Evolutionary conservation across 257 asterid species (phyloP).

Genomic region (Fraxinus excelsior): DNA sequence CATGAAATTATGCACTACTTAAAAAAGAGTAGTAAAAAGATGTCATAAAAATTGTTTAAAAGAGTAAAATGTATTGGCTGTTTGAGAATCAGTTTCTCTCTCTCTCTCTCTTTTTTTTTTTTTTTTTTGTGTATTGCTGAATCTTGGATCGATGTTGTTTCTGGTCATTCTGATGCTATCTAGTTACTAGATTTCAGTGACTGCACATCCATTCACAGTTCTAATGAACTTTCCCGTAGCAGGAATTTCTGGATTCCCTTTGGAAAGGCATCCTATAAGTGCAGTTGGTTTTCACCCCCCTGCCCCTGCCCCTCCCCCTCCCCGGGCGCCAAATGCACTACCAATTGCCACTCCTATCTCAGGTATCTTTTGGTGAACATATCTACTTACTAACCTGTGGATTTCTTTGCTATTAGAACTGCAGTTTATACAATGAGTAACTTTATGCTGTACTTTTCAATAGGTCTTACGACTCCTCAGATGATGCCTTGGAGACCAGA

Average conservation of each 20-base stretch:
- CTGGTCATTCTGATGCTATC: neutral
- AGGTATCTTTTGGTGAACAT: constrained; percentile 29
- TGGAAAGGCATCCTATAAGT: constrained; percentile 42
- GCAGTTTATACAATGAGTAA: neutral
- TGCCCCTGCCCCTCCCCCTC: neutral
- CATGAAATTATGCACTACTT: neutral
- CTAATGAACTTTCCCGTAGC: constrained; percentile 14
- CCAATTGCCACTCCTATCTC: constrained; percentile 38
- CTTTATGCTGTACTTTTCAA: neutral
- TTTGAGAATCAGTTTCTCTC: neutral
- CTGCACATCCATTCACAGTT: neutral
- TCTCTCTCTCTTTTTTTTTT: too few species aligned
- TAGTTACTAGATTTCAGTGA: neutral
- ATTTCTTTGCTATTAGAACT: neutral
- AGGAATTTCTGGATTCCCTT: constrained; percentile 44
- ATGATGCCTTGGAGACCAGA: constrained; percentile 44
- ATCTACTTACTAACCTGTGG: neutral
- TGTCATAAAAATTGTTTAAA: neutral
- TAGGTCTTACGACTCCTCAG: constrained; percentile 36
- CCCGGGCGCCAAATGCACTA: constrained; percentile 24
- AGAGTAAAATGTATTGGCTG: neutral
- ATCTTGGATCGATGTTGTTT: neutral
- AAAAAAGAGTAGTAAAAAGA: neutral
- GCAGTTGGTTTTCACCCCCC: constrained; percentile 38
- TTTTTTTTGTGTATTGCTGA: neutral